Conservation (phyloP, 495 filamentous ascomycete genomes). For the Chaetomium cochliodes region DNA sequence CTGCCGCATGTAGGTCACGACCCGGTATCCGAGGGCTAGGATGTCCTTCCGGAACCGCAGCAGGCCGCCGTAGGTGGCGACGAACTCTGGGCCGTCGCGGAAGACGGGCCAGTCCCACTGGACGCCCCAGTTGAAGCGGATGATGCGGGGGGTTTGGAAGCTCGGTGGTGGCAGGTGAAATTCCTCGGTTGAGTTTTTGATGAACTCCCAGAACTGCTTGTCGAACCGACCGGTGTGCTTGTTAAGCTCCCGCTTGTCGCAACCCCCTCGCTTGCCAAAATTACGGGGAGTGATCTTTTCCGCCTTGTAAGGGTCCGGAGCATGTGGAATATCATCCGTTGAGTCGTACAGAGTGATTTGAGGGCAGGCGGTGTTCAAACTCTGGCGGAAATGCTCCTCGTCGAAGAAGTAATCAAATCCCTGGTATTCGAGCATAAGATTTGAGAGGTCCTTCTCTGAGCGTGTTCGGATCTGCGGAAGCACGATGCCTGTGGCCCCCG, state of each 20-base stretch:
- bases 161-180: conserved; percentile 32
- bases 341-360: conserved; percentile 42
- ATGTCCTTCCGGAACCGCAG: conserved; percentile 42
- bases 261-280: conserved; percentile 42
- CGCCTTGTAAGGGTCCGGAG: conserved; percentile 29
- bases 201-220: conserved; percentile 33
- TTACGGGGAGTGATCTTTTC: conserved; percentile 44
- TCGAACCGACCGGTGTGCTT: conserved; percentile 47
- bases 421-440: conserved; percentile 36
- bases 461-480: conserved; percentile 45
- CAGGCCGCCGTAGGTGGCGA: conserved; percentile 43
- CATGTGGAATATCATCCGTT: conserved; percentile 41
- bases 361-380: conserved; percentile 41
- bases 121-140: conserved; percentile 47
- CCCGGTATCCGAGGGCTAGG: conserved; percentile 33
- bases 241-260: conserved; percentile 46
- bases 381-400: conserved; percentile 40
- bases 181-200: conserved; percentile 29
- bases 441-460: conserved; percentile 33
- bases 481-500: conserved; percentile 46
- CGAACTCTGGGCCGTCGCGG: conserved; percentile 47
- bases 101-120: conserved; percentile 47
- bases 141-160: conserved; percentile 34
- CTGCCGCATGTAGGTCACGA: conserved; percentile 33
- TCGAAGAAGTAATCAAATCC: conserved; percentile 50